phyloP scores from a whole-genome alignment of 176 grass and related monocot genomes.

The Leersia perrieri region DNA sequence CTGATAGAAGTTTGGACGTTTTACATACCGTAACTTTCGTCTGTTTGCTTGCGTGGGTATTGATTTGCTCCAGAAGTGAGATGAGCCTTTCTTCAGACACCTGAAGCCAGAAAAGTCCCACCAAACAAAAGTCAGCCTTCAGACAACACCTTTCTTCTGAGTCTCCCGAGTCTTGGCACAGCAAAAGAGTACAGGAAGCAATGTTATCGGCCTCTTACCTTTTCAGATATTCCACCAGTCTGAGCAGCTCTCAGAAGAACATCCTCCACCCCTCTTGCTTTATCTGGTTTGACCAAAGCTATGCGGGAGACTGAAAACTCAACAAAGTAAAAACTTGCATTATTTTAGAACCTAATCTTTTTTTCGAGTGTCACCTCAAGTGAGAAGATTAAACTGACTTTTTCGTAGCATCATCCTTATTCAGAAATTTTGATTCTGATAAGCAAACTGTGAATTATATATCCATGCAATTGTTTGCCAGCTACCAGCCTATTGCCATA shows the following conservation, averaged over 20 bases:
- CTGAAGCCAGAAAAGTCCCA: slow-evolving; percentile 32
- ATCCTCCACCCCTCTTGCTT: slow-evolving; percentile 97
- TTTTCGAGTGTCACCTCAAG: not conserved
- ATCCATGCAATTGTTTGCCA: not conserved
- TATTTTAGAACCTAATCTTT: not conserved
- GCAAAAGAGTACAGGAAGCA: not conserved
- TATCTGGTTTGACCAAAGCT: slow-evolving; percentile 85
- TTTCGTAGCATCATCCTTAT: slow-evolving; percentile 1
- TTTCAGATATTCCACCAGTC: slow-evolving; percentile 87
- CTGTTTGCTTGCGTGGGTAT: slow-evolving; percentile 72
- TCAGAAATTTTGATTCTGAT: not conserved
- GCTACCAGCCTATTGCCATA: not conserved
- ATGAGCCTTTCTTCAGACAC: slow-evolving; percentile 85
- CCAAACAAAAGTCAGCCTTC: not conserved
- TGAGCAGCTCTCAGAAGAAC: slow-evolving; percentile 82
- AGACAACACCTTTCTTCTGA: not conserved
- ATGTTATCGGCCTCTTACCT: slow-evolving; percentile 38
- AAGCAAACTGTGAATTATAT: not conserved
- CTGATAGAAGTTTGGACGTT: not conserved
- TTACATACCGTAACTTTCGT: slow-evolving; percentile 87
- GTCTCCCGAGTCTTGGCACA: not conserved
- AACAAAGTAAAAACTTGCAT: not conserved
- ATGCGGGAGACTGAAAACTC: slow-evolving; percentile 26
- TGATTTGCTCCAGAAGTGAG: slow-evolving; percentile 80
- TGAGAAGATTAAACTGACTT: not conserved